These are phyloP conservation scores for Trichopus zeylanicus DNA, from an alignment of 116 monocot species.

Conservation along the genomic window DNA sequence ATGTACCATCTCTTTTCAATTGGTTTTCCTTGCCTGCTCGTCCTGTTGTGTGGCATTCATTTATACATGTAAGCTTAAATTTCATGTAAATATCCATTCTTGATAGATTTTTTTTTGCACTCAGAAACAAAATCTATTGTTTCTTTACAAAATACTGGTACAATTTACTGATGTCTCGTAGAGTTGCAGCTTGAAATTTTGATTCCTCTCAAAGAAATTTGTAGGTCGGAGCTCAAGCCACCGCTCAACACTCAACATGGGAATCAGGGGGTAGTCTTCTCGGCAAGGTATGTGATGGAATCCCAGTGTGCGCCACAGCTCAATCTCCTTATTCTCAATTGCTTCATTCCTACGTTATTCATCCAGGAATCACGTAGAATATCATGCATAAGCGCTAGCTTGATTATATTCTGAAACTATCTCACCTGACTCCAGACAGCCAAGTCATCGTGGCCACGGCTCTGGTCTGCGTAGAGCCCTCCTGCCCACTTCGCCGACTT, in stretches of 20 bases:
- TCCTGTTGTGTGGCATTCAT: too few species aligned
- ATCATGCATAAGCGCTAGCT: too few species aligned
- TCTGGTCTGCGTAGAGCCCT: conserved; percentile 38
- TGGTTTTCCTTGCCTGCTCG: too few species aligned
- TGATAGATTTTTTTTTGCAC: too few species aligned
- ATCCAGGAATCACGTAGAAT: neutral
- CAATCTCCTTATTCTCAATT: conserved; percentile 55
- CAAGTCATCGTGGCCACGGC: conserved; percentile 44
- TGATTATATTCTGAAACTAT: too few species aligned
- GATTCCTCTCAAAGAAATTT: conserved; percentile 63
- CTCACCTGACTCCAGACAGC: conserved; percentile 34
- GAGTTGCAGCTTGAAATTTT: conserved; percentile 25
- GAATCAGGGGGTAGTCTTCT: conserved; percentile 60
- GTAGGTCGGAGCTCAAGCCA: conserved; percentile 52
- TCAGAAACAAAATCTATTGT: too few species aligned
- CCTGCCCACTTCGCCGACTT: conserved; percentile 58
- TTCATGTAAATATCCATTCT: too few species aligned
- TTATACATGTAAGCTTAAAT: too few species aligned
- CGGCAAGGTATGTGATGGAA: conserved; percentile 50
- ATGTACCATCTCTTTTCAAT: too few species aligned
- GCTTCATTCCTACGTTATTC: conserved; percentile 24
- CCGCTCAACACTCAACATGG: conserved; percentile 30
- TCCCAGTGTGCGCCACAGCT: conserved; percentile 47
- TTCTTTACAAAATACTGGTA: too few species aligned
- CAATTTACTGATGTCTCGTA: neutral